Evolutionary conservation across 768 basidiomycete species (phyloP).

Genomic region (Rhodocollybia butyracea): DNA sequence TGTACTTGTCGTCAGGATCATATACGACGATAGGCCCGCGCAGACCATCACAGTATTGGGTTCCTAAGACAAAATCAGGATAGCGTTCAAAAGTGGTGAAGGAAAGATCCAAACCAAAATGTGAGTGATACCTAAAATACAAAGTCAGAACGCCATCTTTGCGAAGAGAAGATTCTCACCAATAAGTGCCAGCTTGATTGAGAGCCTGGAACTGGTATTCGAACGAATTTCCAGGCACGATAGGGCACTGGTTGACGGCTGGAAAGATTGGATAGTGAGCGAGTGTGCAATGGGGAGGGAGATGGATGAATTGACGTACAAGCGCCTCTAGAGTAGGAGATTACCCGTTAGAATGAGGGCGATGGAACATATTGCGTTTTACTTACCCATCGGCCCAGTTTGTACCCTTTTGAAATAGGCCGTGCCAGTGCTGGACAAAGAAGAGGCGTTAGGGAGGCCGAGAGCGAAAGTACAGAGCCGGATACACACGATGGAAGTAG

Average conservation of each 20-base stretch:
- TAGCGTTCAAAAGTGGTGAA: not conserved
- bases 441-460: not conserved
- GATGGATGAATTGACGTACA: not conserved
- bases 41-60: slow-evolving; percentile 48
- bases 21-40: slow-evolving; percentile 35
- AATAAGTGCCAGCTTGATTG: slow-evolving; percentile 27
- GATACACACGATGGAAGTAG: slow-evolving; percentile 34
- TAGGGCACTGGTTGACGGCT: slow-evolving; percentile 22
- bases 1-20: slow-evolving; percentile 33
- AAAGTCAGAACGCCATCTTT: too few species aligned
- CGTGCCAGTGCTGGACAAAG: slow-evolving; percentile 17
- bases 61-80: slow-evolving; percentile 26
- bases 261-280: not conserved
- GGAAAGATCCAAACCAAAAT: too few species aligned
- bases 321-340: not conserved
- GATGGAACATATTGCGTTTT: not conserved
- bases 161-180: slow-evolving; percentile 8
- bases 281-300: not conserved
- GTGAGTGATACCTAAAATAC: slow-evolving; percentile 33
- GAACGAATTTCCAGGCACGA: slow-evolving; percentile 24
- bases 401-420: slow-evolving; percentile 17
- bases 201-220: slow-evolving; percentile 22
- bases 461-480: not conserved
- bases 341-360: slow-evolving; percentile 13
- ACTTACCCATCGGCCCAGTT: slow-evolving; percentile 22